These are phyloP conservation scores for Rutstroemia sydowiana DNA, from an alignment of 2,329 filamentous ascomycete species.

Conservation along the genomic window DNA sequence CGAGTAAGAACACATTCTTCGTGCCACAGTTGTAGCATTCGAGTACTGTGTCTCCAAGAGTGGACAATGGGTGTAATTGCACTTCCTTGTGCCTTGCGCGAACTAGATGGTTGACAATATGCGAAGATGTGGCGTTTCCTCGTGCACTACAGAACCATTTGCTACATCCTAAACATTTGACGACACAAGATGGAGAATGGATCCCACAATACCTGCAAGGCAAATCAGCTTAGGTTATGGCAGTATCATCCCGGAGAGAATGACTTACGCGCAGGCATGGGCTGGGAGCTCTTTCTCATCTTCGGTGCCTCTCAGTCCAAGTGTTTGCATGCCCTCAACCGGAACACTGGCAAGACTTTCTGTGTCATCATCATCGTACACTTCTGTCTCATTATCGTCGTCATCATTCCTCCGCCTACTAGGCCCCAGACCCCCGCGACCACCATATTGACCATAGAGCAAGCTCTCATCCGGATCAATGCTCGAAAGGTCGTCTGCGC, in stretches of 20 bases:
- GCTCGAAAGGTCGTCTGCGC: conserved; percentile 61
- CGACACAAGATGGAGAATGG: conserved; percentile 88
- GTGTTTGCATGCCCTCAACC: conserved; percentile 64
- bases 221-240: conserved; percentile 22
- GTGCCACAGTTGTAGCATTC: conserved; percentile 99
- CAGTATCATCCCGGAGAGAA: conserved; percentile 5
- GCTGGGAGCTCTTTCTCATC: conserved; percentile 87
- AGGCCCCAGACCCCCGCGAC: conserved; percentile 43
- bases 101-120: conserved; percentile 97
- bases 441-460: conserved; percentile 62
- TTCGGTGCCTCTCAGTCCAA: conserved; percentile 53
- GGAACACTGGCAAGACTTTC: conserved; percentile 73
- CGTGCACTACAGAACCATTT: conserved; percentile 99
- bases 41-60: conserved; percentile 88
- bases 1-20: conserved; percentile 97
- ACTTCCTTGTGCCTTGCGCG: conserved; percentile 98
- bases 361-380: conserved; percentile 71
- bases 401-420: conserved; percentile 65
- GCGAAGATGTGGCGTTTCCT: conserved; percentile 91
- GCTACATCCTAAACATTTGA: conserved; percentile 90
- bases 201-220: conserved; percentile 81
- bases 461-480: conserved; percentile 75
- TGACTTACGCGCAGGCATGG: conserved; percentile 88
- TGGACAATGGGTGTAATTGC: conserved; percentile 86
- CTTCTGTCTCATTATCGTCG: conserved; percentile 83